These are phyloP conservation scores for Malus hybrid DNA, from an alignment of 331 rosid genomes.

Conservation along the genomic window DNA sequence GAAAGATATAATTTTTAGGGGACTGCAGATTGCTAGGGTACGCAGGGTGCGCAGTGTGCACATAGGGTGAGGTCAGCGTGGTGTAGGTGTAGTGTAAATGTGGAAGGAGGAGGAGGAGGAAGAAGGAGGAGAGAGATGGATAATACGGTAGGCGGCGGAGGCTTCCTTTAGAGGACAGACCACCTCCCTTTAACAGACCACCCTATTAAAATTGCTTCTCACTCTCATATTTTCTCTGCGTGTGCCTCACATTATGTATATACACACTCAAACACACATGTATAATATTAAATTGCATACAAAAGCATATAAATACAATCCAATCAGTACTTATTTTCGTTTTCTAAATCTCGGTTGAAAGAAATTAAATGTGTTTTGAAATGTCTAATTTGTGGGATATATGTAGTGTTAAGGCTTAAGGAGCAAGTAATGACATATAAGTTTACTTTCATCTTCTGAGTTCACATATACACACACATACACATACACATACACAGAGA, in stretches of 20 bases:
- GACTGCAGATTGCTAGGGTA: background rate
- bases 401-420: no score
- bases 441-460: no score
- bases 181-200: slow-evolving; percentile 38
- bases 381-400: no score
- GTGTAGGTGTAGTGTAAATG: slow-evolving; percentile 11
- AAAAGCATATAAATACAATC: background rate
- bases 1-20: background rate
- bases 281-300: background rate
- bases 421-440: no score
- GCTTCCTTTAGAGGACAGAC: slow-evolving; percentile 44
- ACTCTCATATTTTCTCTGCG: slow-evolving; percentile 28
- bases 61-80: slow-evolving; percentile 24
- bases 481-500: no score
- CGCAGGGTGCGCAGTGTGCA: slow-evolving; percentile 21
- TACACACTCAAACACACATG: no score
- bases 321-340: no score
- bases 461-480: no score
- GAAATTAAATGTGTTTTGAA: no score
- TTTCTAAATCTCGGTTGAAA: no score
- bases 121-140: background rate
- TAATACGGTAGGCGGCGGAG: slow-evolving; percentile 63
- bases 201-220: slow-evolving; percentile 17
- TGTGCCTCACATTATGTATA: background rate
- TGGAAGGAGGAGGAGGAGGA: slow-evolving; percentile 1